Base-by-base conservation (phyloP, 495 filamentous ascomycete genomes). In the Talaromyces stipitatus region DNA sequence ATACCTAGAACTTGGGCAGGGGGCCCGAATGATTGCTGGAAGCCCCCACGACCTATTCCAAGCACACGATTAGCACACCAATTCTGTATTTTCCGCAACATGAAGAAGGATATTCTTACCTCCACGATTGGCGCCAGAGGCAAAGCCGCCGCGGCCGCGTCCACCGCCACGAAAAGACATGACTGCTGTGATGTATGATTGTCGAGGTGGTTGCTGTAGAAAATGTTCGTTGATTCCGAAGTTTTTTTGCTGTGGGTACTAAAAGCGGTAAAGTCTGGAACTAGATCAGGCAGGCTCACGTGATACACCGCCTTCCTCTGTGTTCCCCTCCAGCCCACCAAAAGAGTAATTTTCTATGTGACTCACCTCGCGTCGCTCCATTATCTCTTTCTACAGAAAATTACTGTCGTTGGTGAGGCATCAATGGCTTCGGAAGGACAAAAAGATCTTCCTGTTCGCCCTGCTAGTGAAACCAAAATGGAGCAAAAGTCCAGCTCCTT, bases 1-100 rank as follows among this genome's bases (percentile, higher is more conserved):
- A 60, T 75, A 89, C 86, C 86, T 64, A 82, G 60, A 32, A 89
- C 85, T 55, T 81, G 72, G 54, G 79, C 83, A 32, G 86, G 86
- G 53, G 86, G 86, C 10, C 86, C 86, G 61, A 80, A 84, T 7
- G 82, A 81, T 50, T 72, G 75, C 61, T 83, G 82, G 68, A 79
- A 85, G 48, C 82, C 83, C 68, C 84, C 83, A 60, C 86, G 82
- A 53, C 80, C 78, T 81, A 60, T 65, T 60, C 56, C 56, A 64
- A 60, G 67, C 72, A 76, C 51, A 74, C 63, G 71, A 71, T 77
- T 65, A 64, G 27, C 32, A 55, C 29, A 46, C 36, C 43, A 46
- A 23, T 23, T 47, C 16, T 20, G 8, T 7, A n/a, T 33, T 36
- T 23, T 36, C 16, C 18, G 26, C 56, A 59, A 28, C 33, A 26